These are phyloP conservation scores for Cymbidium sinense DNA, from an alignment of 106 monocot species.

Conservation along the genomic window DNA sequence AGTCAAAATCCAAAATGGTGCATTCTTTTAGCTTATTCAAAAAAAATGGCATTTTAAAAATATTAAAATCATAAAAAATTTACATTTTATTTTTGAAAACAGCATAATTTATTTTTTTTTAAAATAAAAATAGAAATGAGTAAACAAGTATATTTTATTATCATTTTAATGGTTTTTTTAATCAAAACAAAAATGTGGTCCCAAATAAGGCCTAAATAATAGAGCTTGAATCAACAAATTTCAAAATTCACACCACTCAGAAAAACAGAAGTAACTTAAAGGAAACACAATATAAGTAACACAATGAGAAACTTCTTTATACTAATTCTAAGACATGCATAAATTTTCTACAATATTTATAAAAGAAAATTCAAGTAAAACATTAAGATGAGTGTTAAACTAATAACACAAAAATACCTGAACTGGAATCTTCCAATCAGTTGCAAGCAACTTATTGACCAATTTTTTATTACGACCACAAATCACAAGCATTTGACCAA, in stretches of 20 bases:
- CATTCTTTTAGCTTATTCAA: too few relatives aligned
- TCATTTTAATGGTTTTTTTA: too few relatives aligned
- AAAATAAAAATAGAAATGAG: too few relatives aligned
- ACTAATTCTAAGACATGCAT: not conserved
- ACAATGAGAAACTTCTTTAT: not conserved
- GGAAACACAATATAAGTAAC: not conserved
- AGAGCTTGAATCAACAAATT: not conserved
- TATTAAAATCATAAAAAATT: too few relatives aligned
- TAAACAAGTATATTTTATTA: too few relatives aligned
- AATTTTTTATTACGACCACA: slow-evolving; percentile 92
- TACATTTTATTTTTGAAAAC: too few relatives aligned
- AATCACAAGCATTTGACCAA: slow-evolving; percentile 81
- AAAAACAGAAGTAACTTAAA: too few relatives aligned
- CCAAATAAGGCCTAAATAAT: not conserved
- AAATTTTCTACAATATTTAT: not conserved
- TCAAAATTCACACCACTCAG: not conserved
- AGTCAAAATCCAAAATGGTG: too few relatives aligned
- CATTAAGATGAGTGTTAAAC: not conserved
- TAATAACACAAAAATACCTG: slow-evolving; percentile 41
- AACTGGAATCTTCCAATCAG: slow-evolving; percentile 90
- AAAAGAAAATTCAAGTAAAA: not conserved
- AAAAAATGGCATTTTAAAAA: too few relatives aligned
- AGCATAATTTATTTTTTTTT: too few relatives aligned
- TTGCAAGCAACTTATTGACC: slow-evolving; percentile 44
- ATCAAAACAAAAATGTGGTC: too few relatives aligned